A percentile compares a stretch with the other conserved stretches of the same genome.
Evolutionary conservation across 2,329 filamentous ascomycete genomes (phyloP).

Genomic region (Phyllosticta citribraziliensis): DNA sequence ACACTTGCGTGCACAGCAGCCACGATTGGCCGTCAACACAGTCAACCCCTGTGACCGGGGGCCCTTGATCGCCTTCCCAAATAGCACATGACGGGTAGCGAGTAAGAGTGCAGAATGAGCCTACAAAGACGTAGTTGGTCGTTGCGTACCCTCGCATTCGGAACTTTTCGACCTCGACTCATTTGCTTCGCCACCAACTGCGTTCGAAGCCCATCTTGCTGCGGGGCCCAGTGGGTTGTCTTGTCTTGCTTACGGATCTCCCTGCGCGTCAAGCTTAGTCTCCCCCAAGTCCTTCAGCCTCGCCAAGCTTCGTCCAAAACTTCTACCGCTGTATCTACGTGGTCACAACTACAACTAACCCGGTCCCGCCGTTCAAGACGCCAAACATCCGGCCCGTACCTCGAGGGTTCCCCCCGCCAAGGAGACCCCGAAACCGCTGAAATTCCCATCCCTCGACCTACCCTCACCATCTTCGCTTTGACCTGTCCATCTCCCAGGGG

Average conservation of each 20-base stretch:
- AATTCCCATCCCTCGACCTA: neutral
- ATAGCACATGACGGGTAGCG: slow-evolving; percentile 28
- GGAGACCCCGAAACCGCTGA: neutral
- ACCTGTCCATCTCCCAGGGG: neutral
- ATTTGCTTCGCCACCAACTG: neutral
- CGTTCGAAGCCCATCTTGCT: neutral
- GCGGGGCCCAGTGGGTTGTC: neutral
- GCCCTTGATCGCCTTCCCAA: slow-evolving; percentile 22
- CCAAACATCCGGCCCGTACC: neutral
- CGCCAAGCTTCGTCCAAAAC: neutral
- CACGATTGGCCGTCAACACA: neutral
- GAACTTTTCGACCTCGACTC: slow-evolving; percentile 8
- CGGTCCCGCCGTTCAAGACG: neutral
- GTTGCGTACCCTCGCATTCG: slow-evolving; percentile 2
- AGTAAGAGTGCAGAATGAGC: slow-evolving; percentile 23
- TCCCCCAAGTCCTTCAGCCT: neutral
- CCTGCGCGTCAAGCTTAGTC: neutral
- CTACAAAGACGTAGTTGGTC: slow-evolving; percentile 26
- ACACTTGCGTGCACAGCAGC: neutral
- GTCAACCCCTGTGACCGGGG: neutral
- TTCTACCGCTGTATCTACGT: neutral
- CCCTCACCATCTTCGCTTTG: neutral
- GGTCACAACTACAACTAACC: neutral
- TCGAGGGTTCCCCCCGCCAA: neutral
- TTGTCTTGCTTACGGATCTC: neutral